Base-by-base conservation (phyloP, 1,284 basidiomycete genomes). In the Psilocybe mexicana region DNA sequence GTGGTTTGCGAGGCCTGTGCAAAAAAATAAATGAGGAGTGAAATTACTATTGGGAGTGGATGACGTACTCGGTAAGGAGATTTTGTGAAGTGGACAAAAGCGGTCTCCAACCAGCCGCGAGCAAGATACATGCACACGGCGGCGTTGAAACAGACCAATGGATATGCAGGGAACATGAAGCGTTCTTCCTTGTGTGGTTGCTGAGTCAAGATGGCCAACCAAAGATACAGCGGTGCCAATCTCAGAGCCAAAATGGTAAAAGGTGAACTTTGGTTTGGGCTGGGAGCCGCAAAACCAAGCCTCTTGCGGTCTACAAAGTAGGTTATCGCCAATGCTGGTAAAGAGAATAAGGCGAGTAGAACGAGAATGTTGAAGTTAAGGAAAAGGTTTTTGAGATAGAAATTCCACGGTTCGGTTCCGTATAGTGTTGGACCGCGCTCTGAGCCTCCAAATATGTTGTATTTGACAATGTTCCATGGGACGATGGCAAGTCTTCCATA, bases 181-280 rank as follows among this genome's bases (percentile, higher is more conserved):
- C 97, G 82, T 72, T 99, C 97, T 74, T 99, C 97, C 76, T 99
- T 99, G 77, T 99, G 97, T 4, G 90, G 76, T 74, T 99, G 97
- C 1, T 79, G 62, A 6, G 85, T 87, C 62, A 99, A 76, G 62
- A 97, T 86, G 2, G 72, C 81, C 48, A 91, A 69, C 96, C 97
- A 99, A 28, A 98, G 65, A 75, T 99, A 98, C 66, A 96, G 83
- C 1, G 95, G 95, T 5, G 83, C 73, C 14, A 98, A 77, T 44
- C 96, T 83, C 55, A 96, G 69, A 0, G 81, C 81, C 43, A 98
- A 77, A 30, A 96, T 74, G 0, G 82, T 86, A 68, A 87, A 94
- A 0, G 92, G 91, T 43, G 90, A 93, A 61, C 85, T 92, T 67
- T 86, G 81, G 53, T 86, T 79, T 2, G 79, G 72, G 25, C 75